Base-by-base conservation (phyloP, 495 filamentous ascomycete genomes). In the Talaromyces adpressus region DNA sequence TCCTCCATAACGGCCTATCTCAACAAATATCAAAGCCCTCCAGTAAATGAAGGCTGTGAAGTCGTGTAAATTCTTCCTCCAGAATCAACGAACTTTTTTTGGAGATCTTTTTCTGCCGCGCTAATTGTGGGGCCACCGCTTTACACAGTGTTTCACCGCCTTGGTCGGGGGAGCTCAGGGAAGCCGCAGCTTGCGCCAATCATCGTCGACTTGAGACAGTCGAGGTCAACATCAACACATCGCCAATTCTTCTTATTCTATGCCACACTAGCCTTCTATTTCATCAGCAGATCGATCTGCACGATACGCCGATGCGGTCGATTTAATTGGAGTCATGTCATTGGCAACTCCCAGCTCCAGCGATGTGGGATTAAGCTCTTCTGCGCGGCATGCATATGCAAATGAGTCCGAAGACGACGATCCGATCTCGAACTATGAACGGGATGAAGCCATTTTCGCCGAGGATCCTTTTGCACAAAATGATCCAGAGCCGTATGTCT, bases 1-100 rank as follows among this genome's bases (percentile, higher is more conserved):
- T 64, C 71, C 68, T 76, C 67, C 78, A 81, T 23, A 6, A 9
- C 23, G 30, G 39, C 41, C 60, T 62, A 34, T 49, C 27, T 49
- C 29, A 29, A 41, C 36, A 8, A 52, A 53, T 18, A 36, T 8
- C 57, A 74, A 67, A 71, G 66, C 69, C 73, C 74, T 72, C 66
- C 72, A 71, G 62, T 69, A 18, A 45, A 62, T 62, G 39, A 49
- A 64, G 18, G 32, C 9, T 27, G 18, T 14, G 41, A 63, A 63
- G 18, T 27, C 23, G 18, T 20, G 47, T 51, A 29, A 30, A 52
- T 34, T 49, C 16, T 29, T 25, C 39, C 25, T 59, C 16, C 9
- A 47, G 18, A 23, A n/a, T 47, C 23, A 45, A 16, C 22, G 23
- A 20, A 62, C 27, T 51, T 49, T 62, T 62, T 62, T 62, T 52